Base-by-base conservation (phyloP, 2,329 filamentous ascomycete genomes). In the Samsoniella hepiali region DNA sequence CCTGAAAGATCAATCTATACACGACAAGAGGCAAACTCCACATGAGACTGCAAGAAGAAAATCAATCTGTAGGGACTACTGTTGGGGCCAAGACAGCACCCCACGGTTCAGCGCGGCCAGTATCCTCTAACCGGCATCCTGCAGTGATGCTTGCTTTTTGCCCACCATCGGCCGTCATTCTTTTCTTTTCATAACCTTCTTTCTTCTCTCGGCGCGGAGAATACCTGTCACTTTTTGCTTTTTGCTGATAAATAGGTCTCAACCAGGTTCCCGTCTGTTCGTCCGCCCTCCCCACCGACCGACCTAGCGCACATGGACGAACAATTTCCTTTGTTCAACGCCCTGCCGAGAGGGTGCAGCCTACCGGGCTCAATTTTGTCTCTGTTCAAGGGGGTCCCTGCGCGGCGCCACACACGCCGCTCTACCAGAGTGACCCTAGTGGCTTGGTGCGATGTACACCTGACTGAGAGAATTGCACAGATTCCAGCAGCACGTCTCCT, bases 291-390 rank as follows among this genome's bases (percentile, higher is more conserved):
- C 32, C 58, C 58, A 62, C 58, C 40, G 5, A 36, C 38, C 49
- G 5, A 36, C 38, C 49, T 44, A 15, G 47, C 58, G 36, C 34
- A 62, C 31, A 55, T 42, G 55, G 58, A 47, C 58, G 50, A 62
- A 62, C 58, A 62, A 62, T 55, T 93, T 86, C 74, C 95, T 91
- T 85, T 95, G 98, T 68, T 94, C 94, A 44, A 99, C 88, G 85
- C 95, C 95, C 79, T 99, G 95, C 72, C 95, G 36, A 42, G 27
- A 40, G 53, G 49, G 27, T 32, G 36, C 49, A 45, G 54, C 17
- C 47, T 34, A 8, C 45, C 49, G 58, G 38, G 38, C 38, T 38
- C 50, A 62, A 62, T 55, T 55, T 62, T 31, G 58, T 34, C 36
- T 15, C 36, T 47, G 29, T 45, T 45, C 58, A 55, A 22, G 49